Evolutionary conservation across 2,329 filamentous ascomycete species (phyloP).

Genomic region (Immersiporthe knoxdaviesiana): DNA sequence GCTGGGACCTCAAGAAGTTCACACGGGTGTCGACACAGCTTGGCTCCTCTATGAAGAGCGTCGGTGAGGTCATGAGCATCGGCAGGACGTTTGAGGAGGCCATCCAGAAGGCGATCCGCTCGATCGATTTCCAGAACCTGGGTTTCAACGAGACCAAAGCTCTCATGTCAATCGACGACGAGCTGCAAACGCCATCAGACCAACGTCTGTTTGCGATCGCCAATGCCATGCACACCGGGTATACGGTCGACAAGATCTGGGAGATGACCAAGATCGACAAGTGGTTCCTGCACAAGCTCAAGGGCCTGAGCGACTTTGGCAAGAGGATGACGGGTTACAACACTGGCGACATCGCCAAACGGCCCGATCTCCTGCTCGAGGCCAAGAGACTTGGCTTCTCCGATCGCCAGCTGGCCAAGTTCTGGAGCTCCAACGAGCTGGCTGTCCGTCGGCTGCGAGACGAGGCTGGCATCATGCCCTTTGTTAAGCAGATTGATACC

Average conservation of each 20-base stretch:
- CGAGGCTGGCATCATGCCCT: slow-evolving; percentile 84
- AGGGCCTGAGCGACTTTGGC: slow-evolving; percentile 86
- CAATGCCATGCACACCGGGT: slow-evolving; percentile 94
- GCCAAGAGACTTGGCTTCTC: slow-evolving; percentile 95
- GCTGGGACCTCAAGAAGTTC: slow-evolving; percentile 99
- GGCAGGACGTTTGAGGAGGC: slow-evolving; percentile 96
- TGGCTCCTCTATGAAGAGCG: slow-evolving; percentile 99
- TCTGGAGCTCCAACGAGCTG: slow-evolving; percentile 93
- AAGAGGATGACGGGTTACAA: slow-evolving; percentile 73
- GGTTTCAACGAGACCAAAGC: slow-evolving; percentile 92
- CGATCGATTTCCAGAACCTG: slow-evolving; percentile 92
- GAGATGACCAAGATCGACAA: slow-evolving; percentile 98
- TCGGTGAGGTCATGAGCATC: slow-evolving; percentile 98
- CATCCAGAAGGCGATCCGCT: slow-evolving; percentile 95
- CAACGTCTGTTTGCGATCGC: slow-evolving; percentile 97
- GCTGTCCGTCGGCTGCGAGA: slow-evolving; percentile 81
- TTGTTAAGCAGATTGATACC: slow-evolving; percentile 98
- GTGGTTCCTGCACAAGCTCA: slow-evolving; percentile 94
- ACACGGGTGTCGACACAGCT: slow-evolving; percentile 94
- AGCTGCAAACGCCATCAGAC: slow-evolving; percentile 95
- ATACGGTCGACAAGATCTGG: slow-evolving; percentile 96
- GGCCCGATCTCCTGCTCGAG: slow-evolving; percentile 69
- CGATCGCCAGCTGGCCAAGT: slow-evolving; percentile 90
- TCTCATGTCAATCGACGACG: slow-evolving; percentile 93
- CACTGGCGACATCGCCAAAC: slow-evolving; percentile 65